Base-by-base conservation (phyloP, 768 basidiomycete genomes). In the Lanmaoa pseudosensibilis region DNA sequence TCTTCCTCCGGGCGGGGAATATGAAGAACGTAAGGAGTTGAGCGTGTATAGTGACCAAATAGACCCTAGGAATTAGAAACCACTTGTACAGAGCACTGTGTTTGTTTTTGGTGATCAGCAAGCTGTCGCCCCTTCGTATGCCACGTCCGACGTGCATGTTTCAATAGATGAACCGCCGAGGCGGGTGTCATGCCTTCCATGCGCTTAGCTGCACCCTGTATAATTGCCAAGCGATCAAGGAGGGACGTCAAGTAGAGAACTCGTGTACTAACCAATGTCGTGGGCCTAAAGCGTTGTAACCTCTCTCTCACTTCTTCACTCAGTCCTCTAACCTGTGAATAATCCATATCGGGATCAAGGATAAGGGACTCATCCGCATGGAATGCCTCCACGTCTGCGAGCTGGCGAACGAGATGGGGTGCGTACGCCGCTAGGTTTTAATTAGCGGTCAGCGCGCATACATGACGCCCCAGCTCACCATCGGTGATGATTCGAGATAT, bases 161-260 rank as follows among this genome's bases (percentile, higher is more conserved):
- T 82, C 59, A 94, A 74, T 25, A 95, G 68, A 39, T 78, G 77
- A 13, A 92, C 77, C n/a, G 89, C 74, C 1, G 84, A 83, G 0
- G 86, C 80, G 2, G 93, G 93, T 4, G 94, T 96, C 83, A 95
- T 91, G 9, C 94, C 94, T 67, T 95, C 93, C 84, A 95, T 93
- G 27, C 93, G 78, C 70, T 93, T 94, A 16, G 90, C 94, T 4
- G 89, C 88, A n/a, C 93, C 93, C 92, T 94, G n/a, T 32, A 52
- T 5, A 3, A 46, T 48, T 2, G 27, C 33, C 34, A 12, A 57
- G 43, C 23, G 13, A 55, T 56, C n/a, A 50, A 46, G 54, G 34
- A 13, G 8, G 44, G 9, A 30, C 34, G n/a, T 40, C 34, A 27
- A 43, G 19, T 0, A 16, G 5, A 5, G 3, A 15, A 33, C 2